phyloP scores from a whole-genome alignment of 73 alveolate species.

The Paramecium sonneborni region DNA sequence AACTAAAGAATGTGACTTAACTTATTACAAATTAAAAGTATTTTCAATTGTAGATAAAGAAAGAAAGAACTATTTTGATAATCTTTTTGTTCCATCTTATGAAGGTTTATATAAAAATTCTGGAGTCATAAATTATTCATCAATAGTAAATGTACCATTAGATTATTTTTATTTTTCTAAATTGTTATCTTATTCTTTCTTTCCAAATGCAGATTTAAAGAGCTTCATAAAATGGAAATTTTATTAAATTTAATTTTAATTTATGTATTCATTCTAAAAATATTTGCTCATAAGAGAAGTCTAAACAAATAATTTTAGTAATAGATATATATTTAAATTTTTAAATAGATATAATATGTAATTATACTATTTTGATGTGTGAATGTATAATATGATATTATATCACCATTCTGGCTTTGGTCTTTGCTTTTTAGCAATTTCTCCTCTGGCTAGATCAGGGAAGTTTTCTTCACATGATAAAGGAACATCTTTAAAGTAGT shows the following conservation, averaged over 20 bases:
- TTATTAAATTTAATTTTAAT: neutral
- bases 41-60: conserved; percentile 7
- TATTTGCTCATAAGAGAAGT: too few species aligned
- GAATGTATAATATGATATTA: neutral
- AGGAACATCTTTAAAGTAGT: conserved; percentile 66
- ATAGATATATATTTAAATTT: too few species aligned
- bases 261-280: neutral
- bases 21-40: neutral
- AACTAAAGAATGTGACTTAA: neutral
- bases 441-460: conserved; percentile 67
- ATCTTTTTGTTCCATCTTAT: neutral
- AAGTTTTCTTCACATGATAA: conserved; percentile 66
- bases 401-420: conserved; percentile 39
- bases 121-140: conserved; percentile 50
- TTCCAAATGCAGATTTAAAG: neutral
- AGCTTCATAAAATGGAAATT: neutral
- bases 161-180: neutral
- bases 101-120: conserved; percentile 6
- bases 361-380: neutral
- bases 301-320: too few species aligned
- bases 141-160: neutral
- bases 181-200: neutral
- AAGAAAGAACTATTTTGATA: neutral
- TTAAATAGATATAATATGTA: neutral
- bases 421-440: conserved; percentile 65